Percentiles rank a stretch among this genome's conserved stretches.
These are phyloP conservation scores for Chondrus crispus DNA, from an alignment of 23 red algal genomes.

Conservation along the genomic window DNA sequence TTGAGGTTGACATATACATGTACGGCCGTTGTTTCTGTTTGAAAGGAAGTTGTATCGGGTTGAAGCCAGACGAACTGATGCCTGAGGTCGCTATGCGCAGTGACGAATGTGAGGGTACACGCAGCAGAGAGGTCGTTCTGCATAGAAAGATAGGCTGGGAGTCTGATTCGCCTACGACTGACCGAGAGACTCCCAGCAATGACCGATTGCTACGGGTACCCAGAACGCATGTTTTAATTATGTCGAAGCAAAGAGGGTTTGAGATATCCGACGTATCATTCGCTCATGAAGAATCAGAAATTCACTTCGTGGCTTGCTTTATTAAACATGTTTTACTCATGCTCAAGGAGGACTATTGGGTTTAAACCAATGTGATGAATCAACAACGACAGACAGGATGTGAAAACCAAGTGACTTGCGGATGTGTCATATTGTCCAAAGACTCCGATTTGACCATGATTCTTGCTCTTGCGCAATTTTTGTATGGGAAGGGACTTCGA, in stretches of 20 bases:
- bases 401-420: not conserved
- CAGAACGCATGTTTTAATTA: not conserved
- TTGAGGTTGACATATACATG: not conserved
- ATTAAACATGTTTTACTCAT: not conserved
- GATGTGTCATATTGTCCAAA: slow-evolving; percentile 1
- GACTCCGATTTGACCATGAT: slow-evolving; percentile 16
- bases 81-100: not conserved
- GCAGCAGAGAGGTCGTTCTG: not conserved
- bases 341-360: not conserved
- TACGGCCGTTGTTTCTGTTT: not conserved
- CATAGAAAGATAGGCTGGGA: not conserved
- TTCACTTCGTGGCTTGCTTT: not conserved
- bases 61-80: not conserved
- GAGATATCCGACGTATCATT: not conserved
- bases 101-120: not conserved
- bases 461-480: not conserved
- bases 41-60: not conserved
- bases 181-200: no score
- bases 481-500: not conserved
- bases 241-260: not conserved
- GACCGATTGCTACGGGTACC: not conserved
- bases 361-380: not conserved
- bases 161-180: not conserved
- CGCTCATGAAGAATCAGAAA: slow-evolving; percentile 3
- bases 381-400: not conserved